Conservation (phyloP, 2,329 filamentous ascomycete genomes). For the Neurospora sp. region DNA sequence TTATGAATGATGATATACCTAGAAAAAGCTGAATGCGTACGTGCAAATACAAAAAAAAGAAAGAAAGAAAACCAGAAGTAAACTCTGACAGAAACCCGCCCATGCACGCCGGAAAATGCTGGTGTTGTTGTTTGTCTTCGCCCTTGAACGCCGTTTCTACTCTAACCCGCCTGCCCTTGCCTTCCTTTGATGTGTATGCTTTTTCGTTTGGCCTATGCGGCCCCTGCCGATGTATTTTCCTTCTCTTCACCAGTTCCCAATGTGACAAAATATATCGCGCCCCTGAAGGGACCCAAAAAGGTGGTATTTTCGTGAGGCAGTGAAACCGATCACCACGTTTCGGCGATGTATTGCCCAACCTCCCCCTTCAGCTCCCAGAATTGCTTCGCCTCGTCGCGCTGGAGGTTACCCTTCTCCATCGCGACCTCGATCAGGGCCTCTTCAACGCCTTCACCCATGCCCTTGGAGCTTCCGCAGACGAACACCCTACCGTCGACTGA, state of each 20-base stretch:
- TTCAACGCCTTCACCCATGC: constrained; percentile 97
- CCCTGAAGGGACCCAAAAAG: background rate
- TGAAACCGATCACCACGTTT: constrained; percentile 46
- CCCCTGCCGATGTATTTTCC: background rate
- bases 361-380: constrained; percentile 93
- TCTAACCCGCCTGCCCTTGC: background rate
- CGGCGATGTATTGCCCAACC: constrained; percentile 90
- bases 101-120: background rate
- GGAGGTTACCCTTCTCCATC: constrained; percentile 84
- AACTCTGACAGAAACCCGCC: background rate
- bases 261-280: background rate
- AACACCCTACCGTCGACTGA: constrained; percentile 92
- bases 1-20: background rate
- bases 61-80: background rate
- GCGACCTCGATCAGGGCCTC: constrained; percentile 79
- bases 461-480: constrained; percentile 88
- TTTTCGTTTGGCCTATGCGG: background rate
- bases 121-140: background rate
- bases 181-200: background rate
- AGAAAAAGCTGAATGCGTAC: background rate
- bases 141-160: background rate
- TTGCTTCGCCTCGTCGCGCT: constrained; percentile 67
- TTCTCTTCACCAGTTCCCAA: background rate
- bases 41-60: background rate
- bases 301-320: background rate